phyloP scores from a whole-genome alignment of 441 rosid species.

The Erodium trifolium region DNA sequence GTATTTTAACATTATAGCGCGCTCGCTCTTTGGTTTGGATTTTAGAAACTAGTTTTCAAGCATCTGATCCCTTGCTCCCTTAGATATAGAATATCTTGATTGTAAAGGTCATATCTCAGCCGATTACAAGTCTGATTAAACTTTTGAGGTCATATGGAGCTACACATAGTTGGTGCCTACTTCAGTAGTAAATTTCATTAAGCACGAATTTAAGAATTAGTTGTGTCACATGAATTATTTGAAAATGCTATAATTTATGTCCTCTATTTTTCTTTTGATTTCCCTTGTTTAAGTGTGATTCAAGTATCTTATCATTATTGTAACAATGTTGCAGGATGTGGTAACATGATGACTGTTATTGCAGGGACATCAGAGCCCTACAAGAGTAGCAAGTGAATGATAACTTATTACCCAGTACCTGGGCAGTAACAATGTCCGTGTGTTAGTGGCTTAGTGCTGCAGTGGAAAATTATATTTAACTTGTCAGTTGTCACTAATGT shows the following conservation, averaged over 20 bases:
- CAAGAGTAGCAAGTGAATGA: conserved; percentile 10
- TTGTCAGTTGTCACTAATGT: conserved; percentile 45
- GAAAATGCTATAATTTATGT: background rate
- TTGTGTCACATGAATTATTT: background rate
- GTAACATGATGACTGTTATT: background rate
- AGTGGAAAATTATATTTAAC: background rate
- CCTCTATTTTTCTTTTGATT: background rate
- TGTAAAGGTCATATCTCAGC: background rate
- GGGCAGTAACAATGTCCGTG: conserved; percentile 17
- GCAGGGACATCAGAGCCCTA: conserved; percentile 4
- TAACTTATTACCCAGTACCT: conserved; percentile 7
- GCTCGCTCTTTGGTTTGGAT: background rate
- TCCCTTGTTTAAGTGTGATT: background rate
- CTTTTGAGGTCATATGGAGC: conserved; percentile 5
- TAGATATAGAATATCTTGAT: background rate
- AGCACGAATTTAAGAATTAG: background rate
- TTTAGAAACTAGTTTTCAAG: background rate
- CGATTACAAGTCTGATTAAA: background rate
- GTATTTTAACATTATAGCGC: background rate
- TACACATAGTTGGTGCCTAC: background rate
- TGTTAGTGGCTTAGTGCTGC: conserved; percentile 15
- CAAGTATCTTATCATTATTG: background rate
- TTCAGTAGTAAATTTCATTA: background rate
- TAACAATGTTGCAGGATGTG: background rate
- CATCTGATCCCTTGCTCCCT: background rate